Evolutionary conservation across 768 basidiomycete species (phyloP), one percentile per base, ranked within the genome.

Genomic region (Panellus pusillus): DNA sequence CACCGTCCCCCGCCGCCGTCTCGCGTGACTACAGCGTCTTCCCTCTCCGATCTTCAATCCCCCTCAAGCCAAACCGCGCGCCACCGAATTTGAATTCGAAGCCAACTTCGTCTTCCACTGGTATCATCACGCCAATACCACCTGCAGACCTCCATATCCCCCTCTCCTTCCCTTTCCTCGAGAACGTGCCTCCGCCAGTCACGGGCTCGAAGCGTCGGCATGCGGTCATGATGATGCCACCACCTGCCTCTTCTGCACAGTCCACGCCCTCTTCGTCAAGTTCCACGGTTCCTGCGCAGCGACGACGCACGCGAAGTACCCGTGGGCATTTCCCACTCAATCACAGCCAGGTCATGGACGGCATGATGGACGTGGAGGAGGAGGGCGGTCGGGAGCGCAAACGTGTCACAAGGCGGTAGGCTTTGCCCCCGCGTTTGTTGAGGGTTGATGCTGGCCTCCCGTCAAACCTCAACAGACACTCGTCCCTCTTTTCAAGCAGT

Each of bases 141-240:
- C 14, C 65, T 44, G 50, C 66, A 44, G 64, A 64, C 35, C 42
- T 59, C 4, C 57, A 62, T 56, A 58, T 60, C 60, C 37, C n/a
- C 43, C 27, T 32, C 57, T 67, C 63, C 8, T 55, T 66, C 17
- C 64, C 70, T 27, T 70, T 74, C 47, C 61, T 73, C 12, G 73
- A 74, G 29, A 67, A 71, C 28, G 70, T 75, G 27, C 67, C 78
- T 27, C 66, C 76, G 12, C 69, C 83, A 36, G 68, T 79, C 4
- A 75, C 80, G 0, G 87, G 86, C 29, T 75, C 81, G 1, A 91
- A 91, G 68, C 82, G 90, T 8, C 79, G 89, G 31, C 87, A 91
- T 61, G 86, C 87, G 0, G 78, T 87, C 63, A 88, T 90, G 84
- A 83, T 88, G 79, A 81, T 86, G 77, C 76, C 87, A 3, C 87